phyloP scores from a whole-genome alignment of 1,284 basidiomycete genomes.

The Fomitopsis pinicola region DNA sequence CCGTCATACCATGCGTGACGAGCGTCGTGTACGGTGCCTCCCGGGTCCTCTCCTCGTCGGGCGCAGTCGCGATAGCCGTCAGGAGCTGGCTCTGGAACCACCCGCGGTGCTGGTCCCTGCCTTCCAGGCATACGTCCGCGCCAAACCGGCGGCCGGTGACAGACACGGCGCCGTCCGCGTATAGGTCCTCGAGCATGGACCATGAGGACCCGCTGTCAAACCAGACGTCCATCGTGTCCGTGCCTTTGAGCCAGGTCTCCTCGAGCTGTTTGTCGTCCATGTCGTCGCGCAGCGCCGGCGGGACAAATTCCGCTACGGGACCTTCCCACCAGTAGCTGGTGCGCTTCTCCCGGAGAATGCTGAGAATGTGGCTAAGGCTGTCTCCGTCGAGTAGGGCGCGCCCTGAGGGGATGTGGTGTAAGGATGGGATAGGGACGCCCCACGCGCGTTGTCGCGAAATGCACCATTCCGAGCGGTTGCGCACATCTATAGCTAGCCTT shows the following conservation, averaged over 20 bases:
- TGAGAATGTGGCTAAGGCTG: conserved; percentile 77
- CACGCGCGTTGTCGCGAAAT: conserved; percentile 97
- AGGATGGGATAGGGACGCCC: conserved; percentile 95
- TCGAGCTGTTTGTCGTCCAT: conserved; percentile 37
- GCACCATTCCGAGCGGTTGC: conserved; percentile 95
- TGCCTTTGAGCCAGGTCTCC: conserved; percentile 68
- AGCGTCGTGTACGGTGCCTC: conserved; percentile 77
- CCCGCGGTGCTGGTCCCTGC: conserved; percentile 96
- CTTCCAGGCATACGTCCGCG: conserved; percentile 92
- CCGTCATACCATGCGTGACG: conserved; percentile 96
- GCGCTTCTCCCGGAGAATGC: conserved; percentile 70
- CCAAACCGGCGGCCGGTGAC: conserved; percentile 27
- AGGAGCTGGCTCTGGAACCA: conserved; percentile 98
- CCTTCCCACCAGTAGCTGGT: conserved; percentile 92
- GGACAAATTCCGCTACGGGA: conserved; percentile 79
- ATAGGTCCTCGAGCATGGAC: conserved; percentile 62
- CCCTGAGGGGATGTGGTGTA: conserved; percentile 69
- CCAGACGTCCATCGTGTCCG: conserved; percentile 99
- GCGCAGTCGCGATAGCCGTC: conserved; percentile 66
- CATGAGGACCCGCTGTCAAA: conserved; percentile 98
- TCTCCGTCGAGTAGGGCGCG: conserved; percentile 63
- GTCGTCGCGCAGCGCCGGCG: conserved; percentile 45
- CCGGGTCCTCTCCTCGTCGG: conserved; percentile 23
- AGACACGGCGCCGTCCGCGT: conserved; percentile 12
- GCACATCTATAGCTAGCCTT: conserved; percentile 83